A percentile compares a stretch with the other conserved stretches of the same genome.
These are phyloP conservation scores for Fomitopsis pulvina DNA, from an alignment of 768 basidiomycete genomes.

Conservation along the genomic window DNA sequence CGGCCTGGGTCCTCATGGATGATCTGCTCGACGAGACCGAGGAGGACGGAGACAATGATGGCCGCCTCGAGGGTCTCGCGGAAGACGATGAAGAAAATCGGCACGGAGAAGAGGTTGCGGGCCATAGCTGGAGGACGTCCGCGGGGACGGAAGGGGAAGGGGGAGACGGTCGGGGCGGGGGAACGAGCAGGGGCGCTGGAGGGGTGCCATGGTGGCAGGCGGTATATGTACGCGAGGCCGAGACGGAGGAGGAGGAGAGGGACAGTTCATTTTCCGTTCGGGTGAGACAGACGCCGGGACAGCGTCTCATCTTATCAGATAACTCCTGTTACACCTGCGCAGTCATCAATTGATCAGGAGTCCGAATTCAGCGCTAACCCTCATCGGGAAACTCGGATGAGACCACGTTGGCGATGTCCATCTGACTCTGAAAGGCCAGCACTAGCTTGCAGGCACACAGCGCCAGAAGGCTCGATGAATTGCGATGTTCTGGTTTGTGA, in stretches of 20 bases:
- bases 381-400: neutral
- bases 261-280: neutral
- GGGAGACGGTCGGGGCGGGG: conserved; percentile 1
- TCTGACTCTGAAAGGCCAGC: too few species aligned
- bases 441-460: too few species aligned
- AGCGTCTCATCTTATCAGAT: neutral
- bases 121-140: conserved; percentile 39
- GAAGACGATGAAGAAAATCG: conserved; percentile 96
- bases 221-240: neutral
- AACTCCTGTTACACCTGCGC: neutral
- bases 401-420: neutral
- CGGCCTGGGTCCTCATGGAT: conserved; percentile 29
- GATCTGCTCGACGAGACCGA: conserved; percentile 87
- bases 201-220: neutral
- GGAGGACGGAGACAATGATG: conserved; percentile 88
- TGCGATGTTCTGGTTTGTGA: too few species aligned
- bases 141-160: neutral
- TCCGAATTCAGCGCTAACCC: neutral
- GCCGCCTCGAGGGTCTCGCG: conserved; percentile 90
- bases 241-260: neutral
- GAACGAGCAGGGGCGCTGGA: neutral
- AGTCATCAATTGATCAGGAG: neutral
- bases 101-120: conserved; percentile 75
- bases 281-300: neutral
- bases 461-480: too few species aligned